A percentile compares a stretch with the other conserved stretches of the same genome.
phyloP scores from a whole-genome alignment of 164 flowering plant genomes.

The Annona cherimola region DNA sequence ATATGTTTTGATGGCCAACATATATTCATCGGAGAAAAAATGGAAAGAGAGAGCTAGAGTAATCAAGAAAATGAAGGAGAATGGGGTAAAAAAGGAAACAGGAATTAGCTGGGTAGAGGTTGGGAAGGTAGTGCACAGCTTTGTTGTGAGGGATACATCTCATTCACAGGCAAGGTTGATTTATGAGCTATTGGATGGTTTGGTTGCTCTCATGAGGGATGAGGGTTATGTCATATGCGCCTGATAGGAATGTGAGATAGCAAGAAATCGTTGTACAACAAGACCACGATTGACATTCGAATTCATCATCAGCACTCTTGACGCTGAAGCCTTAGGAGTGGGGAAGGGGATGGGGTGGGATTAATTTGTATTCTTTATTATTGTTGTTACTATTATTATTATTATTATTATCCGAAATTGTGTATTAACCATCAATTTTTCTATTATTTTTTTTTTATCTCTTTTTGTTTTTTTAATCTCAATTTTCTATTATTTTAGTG shows the following conservation, averaged over 20 bases:
- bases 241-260: slow-evolving; percentile 27
- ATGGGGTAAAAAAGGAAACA: slow-evolving; percentile 57
- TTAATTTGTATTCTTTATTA: no score
- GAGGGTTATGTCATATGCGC: slow-evolving; percentile 43
- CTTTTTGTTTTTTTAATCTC: no score
- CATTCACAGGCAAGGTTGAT: slow-evolving; percentile 49
- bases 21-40: slow-evolving; percentile 58
- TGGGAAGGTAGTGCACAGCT: slow-evolving; percentile 58
- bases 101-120: slow-evolving; percentile 91
- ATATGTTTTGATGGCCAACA: slow-evolving; percentile 64
- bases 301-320: not conserved
- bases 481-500: no score
- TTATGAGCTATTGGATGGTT: slow-evolving; percentile 35
- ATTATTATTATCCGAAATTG: no score
- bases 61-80: slow-evolving; percentile 68
- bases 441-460: no score
- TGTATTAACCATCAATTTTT: no score
- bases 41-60: slow-evolving; percentile 68
- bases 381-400: no score
- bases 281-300: not conserved
- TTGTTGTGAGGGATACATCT: slow-evolving; percentile 58
- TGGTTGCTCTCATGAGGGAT: slow-evolving; percentile 51
- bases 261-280: not conserved
- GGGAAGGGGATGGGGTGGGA: not conserved
- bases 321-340: not conserved